Base-by-base conservation (phyloP, 371 early-diverging fungal species). In the Mucor mucedo region DNA sequence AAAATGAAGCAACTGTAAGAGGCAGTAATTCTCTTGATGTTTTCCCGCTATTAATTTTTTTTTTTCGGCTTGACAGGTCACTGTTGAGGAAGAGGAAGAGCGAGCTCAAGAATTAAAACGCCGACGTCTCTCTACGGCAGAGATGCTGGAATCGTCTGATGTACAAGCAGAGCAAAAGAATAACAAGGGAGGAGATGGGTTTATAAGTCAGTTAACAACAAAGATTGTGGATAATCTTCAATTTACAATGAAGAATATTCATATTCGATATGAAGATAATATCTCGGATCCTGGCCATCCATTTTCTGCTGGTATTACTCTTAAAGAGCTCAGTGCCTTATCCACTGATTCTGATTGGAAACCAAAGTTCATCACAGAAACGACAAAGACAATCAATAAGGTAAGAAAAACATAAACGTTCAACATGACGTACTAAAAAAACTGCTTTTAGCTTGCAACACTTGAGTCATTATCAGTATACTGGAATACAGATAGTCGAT, bases 171-270 rank as follows among this genome's bases (percentile, higher is more conserved):
- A 92, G 58, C 82, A 86, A 9, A 77, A 50, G 70, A 85, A 61
- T 84, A 80, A 58, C 66, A 82, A 81, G 68, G 84, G 85, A 35
- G 70, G 70, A 82, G 68, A 89, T 83, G 70, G 85, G 63, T 88
- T 87, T 38, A 75, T 87, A 29, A 76, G 66, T 11, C 91, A 90
- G 69, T 76, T 95, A 6, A 83, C 90, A 2, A 89, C 91, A 3
- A 92, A 93, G 69, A 86, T 95, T 33, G 80, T 95, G 32, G 93
- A 95, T 69, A 95, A 95, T 69, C 67, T 95, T 45, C 94, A 95
- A 69, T 80, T 95, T 5, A 84, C 88, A n/a, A 91, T 95, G 73
- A 87, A 87, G 53, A 91, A 92, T 72, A 93, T 95, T 38, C 95
- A 95, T 69, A 80, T 95, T 62, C 78, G 93, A 9, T 95, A 91